A percentile compares a stretch with the other conserved stretches of the same genome.
phyloP scores from a whole-genome alignment of 768 basidiomycete genomes.

The Coprinopsis sp. region DNA sequence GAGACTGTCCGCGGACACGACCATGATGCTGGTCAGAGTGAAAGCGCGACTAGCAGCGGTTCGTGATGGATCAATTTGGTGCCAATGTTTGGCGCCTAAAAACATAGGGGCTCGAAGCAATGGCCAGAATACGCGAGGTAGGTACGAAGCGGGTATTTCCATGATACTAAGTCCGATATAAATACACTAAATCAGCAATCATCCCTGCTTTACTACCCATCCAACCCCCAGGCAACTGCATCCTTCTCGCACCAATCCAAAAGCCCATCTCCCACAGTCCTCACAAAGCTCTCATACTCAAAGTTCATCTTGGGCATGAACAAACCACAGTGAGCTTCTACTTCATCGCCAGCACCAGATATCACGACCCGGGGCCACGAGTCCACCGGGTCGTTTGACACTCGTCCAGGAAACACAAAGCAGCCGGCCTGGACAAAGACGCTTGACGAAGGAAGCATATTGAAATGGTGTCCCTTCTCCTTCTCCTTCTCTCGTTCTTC shows the following conservation, averaged over 20 bases:
- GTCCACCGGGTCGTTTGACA: too few relatives aligned
- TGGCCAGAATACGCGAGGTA: too few relatives aligned
- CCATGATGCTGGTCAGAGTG: constrained; percentile 37
- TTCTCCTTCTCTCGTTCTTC: constrained; percentile 17
- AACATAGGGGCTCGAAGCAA: too few relatives aligned
- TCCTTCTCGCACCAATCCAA: constrained; percentile 44
- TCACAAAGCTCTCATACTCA: constrained; percentile 46
- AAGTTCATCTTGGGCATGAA: constrained; percentile 48
- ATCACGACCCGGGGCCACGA: constrained; percentile 52
- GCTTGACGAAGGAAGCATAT: constrained; percentile 19
- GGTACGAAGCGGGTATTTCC: too few relatives aligned
- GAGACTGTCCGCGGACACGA: constrained; percentile 60
- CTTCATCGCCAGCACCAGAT: constrained; percentile 48
- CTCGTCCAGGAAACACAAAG: constrained; percentile 38
- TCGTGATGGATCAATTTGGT: not conserved
- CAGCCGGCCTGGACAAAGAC: constrained; percentile 51
- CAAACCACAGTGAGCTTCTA: constrained; percentile 51
- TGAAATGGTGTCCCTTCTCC: too few relatives aligned
- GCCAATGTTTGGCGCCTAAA: not conserved
- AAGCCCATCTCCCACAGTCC: constrained; percentile 37
- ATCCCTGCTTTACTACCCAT: too few relatives aligned
- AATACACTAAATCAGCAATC: too few relatives aligned
- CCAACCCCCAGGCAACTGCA: too few relatives aligned
- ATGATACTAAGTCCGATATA: too few relatives aligned
- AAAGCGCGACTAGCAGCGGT: not conserved